Evolutionary conservation across 306 rosid genomes (phyloP).

Genomic region (Pueraria montana): DNA sequence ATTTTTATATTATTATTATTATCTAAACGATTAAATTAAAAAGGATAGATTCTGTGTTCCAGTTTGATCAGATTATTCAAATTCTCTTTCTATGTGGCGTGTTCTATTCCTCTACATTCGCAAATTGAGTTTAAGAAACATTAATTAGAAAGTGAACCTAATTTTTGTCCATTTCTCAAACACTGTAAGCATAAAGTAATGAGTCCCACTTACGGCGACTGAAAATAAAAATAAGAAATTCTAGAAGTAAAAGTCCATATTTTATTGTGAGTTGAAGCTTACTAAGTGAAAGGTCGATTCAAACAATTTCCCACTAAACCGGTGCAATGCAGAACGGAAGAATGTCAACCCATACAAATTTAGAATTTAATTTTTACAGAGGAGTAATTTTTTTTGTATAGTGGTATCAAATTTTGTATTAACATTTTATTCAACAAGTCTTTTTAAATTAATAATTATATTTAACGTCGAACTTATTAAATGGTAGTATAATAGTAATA

Average conservation of each 20-base stretch:
- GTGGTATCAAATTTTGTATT: not conserved
- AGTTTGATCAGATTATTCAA: constrained; percentile 71
- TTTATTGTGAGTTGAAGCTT: not conserved
- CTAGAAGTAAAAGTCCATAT: not conserved
- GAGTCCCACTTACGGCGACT: not conserved
- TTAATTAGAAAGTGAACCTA: constrained; percentile 47
- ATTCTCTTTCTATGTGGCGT: constrained; percentile 67
- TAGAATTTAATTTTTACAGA: not conserved
- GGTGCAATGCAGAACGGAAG: not conserved
- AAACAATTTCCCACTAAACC: not conserved
- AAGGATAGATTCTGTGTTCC: constrained; percentile 68
- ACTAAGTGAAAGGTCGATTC: not conserved
- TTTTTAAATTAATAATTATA: not conserved
- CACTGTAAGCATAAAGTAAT: constrained; percentile 51
- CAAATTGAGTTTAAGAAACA: constrained; percentile 48
- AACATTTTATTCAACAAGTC: not conserved
- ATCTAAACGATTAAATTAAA: constrained; percentile 57
- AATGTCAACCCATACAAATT: not conserved
- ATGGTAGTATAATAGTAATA: too few relatives aligned
- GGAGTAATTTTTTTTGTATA: not conserved
- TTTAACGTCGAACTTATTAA: not conserved
- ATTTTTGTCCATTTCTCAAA: constrained; percentile 60
- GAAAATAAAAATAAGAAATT: not conserved
- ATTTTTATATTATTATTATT: constrained; percentile 47
- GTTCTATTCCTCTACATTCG: constrained; percentile 59